phyloP scores from a whole-genome alignment of 2,329 filamentous ascomycete genomes.

The Aspergillus flavus region DNA sequence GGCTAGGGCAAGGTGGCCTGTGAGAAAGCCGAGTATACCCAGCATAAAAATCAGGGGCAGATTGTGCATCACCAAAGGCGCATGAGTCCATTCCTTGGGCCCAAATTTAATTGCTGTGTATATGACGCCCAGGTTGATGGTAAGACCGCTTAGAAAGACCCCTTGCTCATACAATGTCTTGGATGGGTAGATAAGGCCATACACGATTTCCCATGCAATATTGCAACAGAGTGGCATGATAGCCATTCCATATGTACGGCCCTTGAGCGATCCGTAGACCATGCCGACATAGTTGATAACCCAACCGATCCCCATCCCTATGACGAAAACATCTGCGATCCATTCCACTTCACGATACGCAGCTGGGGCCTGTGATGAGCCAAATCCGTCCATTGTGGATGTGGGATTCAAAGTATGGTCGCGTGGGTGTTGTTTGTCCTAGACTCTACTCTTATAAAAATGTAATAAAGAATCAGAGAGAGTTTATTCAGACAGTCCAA shows the following conservation, averaged over 20 bases:
- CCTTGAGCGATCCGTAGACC: slow-evolving; percentile 18
- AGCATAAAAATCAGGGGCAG: slow-evolving; percentile 12
- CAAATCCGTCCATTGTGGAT: too few species aligned
- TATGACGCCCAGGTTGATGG: slow-evolving; percentile 18
- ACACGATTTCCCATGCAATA: slow-evolving; percentile 23
- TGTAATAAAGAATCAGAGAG: too few species aligned
- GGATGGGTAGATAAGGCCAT: slow-evolving; percentile 19
- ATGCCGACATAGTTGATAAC: slow-evolving; percentile 18
- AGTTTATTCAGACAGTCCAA: too few species aligned
- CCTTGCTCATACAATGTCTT: slow-evolving; percentile 10
- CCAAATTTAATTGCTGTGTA: slow-evolving; percentile 16
- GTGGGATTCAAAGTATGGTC: too few species aligned
- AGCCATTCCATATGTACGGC: slow-evolving; percentile 20
- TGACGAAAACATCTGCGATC: neutral
- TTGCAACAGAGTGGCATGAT: slow-evolving; percentile 21
- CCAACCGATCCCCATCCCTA: slow-evolving; percentile 19
- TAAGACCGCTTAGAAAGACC: slow-evolving; percentile 9
- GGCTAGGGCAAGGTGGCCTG: slow-evolving; percentile 9
- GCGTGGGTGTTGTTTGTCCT: too few species aligned
- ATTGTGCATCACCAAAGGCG: slow-evolving; percentile 20
- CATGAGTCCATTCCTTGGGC: slow-evolving; percentile 21
- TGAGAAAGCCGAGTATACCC: slow-evolving; percentile 9
- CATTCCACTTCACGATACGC: too few species aligned
- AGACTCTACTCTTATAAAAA: too few species aligned
- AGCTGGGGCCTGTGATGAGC: too few species aligned